A percentile compares a stretch with the other conserved stretches of the same genome.
phyloP scores from a whole-genome alignment of 2,329 filamentous ascomycete species.

The Aspergillus sp. region DNA sequence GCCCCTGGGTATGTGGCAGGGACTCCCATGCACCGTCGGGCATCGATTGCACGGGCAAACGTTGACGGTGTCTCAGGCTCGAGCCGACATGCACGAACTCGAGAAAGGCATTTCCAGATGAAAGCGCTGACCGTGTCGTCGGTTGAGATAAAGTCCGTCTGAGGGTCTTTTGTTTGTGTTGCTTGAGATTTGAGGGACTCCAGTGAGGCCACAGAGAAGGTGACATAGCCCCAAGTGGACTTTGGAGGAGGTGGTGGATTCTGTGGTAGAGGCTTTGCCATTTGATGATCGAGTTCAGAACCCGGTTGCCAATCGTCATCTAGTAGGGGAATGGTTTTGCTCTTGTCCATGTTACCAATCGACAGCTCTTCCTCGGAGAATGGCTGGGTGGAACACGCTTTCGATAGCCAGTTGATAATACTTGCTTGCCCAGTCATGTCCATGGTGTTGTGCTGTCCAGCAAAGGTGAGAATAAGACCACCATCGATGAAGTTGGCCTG shows the following conservation, averaged over 20 bases:
- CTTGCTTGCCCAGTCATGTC: constrained; percentile 48
- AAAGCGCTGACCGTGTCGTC: constrained; percentile 51
- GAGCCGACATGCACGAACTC: constrained; percentile 37
- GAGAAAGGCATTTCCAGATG: constrained; percentile 44
- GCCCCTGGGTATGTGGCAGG: constrained; percentile 44
- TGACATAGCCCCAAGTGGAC: constrained; percentile 9
- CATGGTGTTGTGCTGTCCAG: constrained; percentile 46
- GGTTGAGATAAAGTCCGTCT: constrained; percentile 43
- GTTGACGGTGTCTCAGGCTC: constrained; percentile 14
- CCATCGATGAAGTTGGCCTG: constrained; percentile 48
- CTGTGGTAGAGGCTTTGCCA: constrained; percentile 17
- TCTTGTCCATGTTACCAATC: constrained; percentile 39
- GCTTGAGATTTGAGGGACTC: constrained; percentile 7
- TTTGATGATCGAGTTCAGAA: constrained; percentile 33
- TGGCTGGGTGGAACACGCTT: constrained; percentile 40
- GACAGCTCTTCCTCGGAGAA: constrained; percentile 44
- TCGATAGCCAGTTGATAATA: constrained; percentile 43
- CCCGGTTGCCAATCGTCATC: constrained; percentile 31
- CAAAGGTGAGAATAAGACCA: constrained; percentile 48
- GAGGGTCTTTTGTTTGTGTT: constrained; percentile 7
- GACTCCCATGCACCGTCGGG: constrained; percentile 39
- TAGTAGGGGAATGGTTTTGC: constrained; percentile 35
- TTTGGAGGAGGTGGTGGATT: not conserved
- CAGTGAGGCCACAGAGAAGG: constrained; percentile 5
- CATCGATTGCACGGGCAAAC: constrained; percentile 48